A percentile compares a stretch with the other conserved stretches of the same genome.
phyloP scores from a whole-genome alignment of 2,329 filamentous ascomycete species.

The Aspergillus sp. region DNA sequence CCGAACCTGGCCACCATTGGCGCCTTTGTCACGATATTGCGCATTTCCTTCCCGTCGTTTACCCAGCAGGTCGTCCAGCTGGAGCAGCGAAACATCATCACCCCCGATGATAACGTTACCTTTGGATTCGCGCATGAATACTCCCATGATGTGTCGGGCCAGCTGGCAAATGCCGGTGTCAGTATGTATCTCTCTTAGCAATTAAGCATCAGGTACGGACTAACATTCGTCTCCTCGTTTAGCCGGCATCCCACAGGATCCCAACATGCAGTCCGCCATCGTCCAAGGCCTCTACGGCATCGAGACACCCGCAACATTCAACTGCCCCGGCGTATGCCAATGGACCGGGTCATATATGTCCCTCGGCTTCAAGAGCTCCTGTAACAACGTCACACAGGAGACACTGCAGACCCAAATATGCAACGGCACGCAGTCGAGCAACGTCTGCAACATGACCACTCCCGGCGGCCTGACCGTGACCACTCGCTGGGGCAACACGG shows the following conservation, averaged over 20 bases:
- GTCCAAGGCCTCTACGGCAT: constrained; percentile 14
- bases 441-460: constrained; percentile 14
- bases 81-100: constrained; percentile 10
- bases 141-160: background rate
- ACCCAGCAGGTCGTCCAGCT: constrained; percentile 17
- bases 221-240: background rate
- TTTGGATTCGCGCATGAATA: constrained; percentile 15
- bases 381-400: constrained; percentile 15
- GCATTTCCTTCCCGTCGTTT: constrained; percentile 14
- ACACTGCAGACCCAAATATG: constrained; percentile 13
- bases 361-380: constrained; percentile 15
- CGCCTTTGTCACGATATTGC: constrained; percentile 16
- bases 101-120: constrained; percentile 1
- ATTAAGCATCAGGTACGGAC: too few species aligned
- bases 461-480: constrained; percentile 9
- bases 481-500: background rate
- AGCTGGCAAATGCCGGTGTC: background rate
- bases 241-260: constrained; percentile 12
- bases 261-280: constrained; percentile 17
- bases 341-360: constrained; percentile 16
- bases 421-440: background rate
- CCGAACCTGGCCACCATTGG: constrained; percentile 19
- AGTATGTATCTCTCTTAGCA: too few species aligned
- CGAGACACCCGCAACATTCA: constrained; percentile 13
- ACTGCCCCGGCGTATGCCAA: constrained; percentile 14